These are phyloP conservation scores for Epithemia pelagica DNA, from an alignment of 108 stramenopile genomes.

Conservation along the genomic window DNA sequence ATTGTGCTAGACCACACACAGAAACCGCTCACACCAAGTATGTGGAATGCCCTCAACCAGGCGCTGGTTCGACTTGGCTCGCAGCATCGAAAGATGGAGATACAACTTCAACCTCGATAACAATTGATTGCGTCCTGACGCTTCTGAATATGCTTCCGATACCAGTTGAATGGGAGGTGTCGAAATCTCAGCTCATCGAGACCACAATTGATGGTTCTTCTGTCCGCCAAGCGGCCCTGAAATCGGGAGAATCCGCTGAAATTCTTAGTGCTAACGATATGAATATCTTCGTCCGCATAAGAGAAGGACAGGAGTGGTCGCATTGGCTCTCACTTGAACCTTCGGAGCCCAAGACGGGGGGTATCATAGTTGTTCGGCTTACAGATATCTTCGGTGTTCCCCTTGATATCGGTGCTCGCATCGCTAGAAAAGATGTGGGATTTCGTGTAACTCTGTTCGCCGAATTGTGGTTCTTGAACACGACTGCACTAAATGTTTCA, in stretches of 20 bases:
- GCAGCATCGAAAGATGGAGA: background rate
- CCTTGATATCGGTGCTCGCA: constrained; percentile 41
- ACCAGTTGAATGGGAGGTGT: constrained; percentile 27
- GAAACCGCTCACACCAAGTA: background rate
- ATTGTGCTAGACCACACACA: background rate
- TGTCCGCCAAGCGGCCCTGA: background rate
- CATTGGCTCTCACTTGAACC: constrained; percentile 29
- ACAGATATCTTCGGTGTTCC: constrained; percentile 37
- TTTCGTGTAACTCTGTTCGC: constrained; percentile 33
- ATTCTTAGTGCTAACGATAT: background rate
- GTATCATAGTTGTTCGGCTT: constrained; percentile 28
- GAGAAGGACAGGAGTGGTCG: constrained; percentile 26
- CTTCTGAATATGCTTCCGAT: constrained; percentile 55
- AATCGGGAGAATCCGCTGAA: background rate
- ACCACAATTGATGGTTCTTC: background rate
- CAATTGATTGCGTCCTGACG: constrained; percentile 41
- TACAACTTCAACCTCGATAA: constrained; percentile 23
- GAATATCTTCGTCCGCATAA: background rate
- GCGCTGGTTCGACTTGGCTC: background rate
- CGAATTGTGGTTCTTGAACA: constrained; percentile 61
- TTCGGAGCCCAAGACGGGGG: background rate
- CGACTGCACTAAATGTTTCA: constrained; percentile 44
- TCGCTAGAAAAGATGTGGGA: constrained; percentile 31
- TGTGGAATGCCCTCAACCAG: background rate
- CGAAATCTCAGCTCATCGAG: constrained; percentile 1